A percentile compares a stretch with the other conserved stretches of the same genome.
These are phyloP conservation scores for Coemansia sp. DNA, from an alignment of 192 early-diverging fungal genomes.

Conservation along the genomic window DNA sequence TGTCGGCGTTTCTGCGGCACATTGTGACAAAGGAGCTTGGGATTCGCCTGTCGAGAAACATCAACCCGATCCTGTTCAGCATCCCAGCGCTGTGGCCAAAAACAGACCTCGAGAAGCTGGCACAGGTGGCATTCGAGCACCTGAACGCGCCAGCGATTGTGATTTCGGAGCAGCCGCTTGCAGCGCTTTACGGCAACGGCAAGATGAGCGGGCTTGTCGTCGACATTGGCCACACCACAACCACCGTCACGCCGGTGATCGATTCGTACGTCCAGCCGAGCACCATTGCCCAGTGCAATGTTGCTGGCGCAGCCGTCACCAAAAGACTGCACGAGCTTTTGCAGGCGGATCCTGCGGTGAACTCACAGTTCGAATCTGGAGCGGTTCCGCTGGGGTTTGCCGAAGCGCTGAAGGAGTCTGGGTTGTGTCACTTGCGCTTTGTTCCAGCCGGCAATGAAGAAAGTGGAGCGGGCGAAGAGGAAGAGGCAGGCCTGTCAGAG, in stretches of 20 bases:
- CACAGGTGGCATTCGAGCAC: conserved; percentile 91
- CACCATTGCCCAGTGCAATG: conserved; percentile 60
- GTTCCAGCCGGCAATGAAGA: conserved; percentile 6
- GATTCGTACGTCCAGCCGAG: conserved; percentile 69
- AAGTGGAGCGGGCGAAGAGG: conserved; percentile 7
- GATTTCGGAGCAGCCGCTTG: conserved; percentile 80
- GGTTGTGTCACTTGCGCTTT: conserved; percentile 36
- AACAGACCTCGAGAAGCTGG: conserved; percentile 71
- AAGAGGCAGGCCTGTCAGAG: conserved; percentile 29
- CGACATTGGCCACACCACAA: conserved; percentile 87
- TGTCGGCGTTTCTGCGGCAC: conserved; percentile 75
- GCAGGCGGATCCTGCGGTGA: conserved; percentile 53
- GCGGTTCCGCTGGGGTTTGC: conserved; percentile 61
- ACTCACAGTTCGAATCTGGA: conserved; percentile 46
- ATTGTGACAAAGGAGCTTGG: conserved; percentile 75
- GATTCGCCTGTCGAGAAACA: conserved; percentile 74
- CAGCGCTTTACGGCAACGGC: conserved; percentile 78
- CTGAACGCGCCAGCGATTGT: conserved; percentile 83
- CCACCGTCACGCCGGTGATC: conserved; percentile 76
- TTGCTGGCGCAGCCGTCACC: conserved; percentile 74
- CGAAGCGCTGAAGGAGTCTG: conserved; percentile 58
- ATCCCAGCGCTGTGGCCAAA: conserved; percentile 85
- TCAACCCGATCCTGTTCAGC: conserved; percentile 71
- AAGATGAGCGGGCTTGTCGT: conserved; percentile 79
- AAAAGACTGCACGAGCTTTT: conserved; percentile 63